Base-by-base conservation (phyloP, 2,329 filamentous ascomycete species). In the Xylariaceae sp. region DNA sequence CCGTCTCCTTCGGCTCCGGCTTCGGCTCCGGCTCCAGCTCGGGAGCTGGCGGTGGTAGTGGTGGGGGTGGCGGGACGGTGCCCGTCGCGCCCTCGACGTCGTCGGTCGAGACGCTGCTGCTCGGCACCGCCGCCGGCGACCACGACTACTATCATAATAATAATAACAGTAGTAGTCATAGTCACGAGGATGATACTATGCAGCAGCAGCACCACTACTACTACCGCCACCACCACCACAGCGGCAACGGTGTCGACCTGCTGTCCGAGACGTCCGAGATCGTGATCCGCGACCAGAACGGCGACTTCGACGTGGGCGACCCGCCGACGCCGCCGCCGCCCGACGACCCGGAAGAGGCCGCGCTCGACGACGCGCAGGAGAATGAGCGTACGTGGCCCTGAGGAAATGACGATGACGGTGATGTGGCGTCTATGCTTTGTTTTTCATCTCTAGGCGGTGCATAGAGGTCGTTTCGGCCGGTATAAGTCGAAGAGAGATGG, bases 281-380 rank as follows among this genome's bases (percentile, higher is more conserved):
- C 37, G 71, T 82, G 7, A 69, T 80, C 29, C 65, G 77, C 43
- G 71, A 80, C 48, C 61, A 70, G 54, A 70, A 79, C 47, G 77
- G 77, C 31, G 75, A 80, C 43, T 68, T 78, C 36, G 69, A 77
- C 51, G 57, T 80, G n/a, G 64, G 63, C 12, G 73, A 77, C 38
- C 70, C 71, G 29, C 72, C 69, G 1, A 64, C 68, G 39, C 66
- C 68, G 11, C 57, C 63, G 6, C 55, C 70, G 18, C 72, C 77
- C 31, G 72, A 75, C 22, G 63, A 70, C 12, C 70, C 73, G 33
- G 69, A 72, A 51, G 70, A 72, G 52, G 67, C 65, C 37, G 68
- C 65, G 16, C 58, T 71, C 29, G 80, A 79, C 45, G 72, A 78
- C 35, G 67, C 63, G 40, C 64, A 67, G 48, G 75, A 74, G 55